These are phyloP conservation scores for Aspergillus piperis DNA, from an alignment of 2,329 filamentous ascomycete genomes.

Conservation along the genomic window DNA sequence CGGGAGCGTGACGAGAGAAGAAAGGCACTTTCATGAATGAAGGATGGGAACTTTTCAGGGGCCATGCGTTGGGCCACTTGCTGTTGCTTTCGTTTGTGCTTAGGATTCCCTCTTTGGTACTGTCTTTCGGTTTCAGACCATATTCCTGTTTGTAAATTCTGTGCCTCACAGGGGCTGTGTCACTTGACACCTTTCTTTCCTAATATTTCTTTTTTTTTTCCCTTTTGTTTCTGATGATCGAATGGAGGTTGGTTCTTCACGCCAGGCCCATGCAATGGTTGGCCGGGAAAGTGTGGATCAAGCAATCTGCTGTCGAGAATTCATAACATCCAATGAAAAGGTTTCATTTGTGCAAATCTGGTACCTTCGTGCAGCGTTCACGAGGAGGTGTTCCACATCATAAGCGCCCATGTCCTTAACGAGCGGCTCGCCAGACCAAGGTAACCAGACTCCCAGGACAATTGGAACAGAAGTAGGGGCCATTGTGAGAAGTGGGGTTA, in stretches of 20 bases:
- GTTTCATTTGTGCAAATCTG: constrained; percentile 16
- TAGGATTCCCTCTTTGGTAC: constrained; percentile 24
- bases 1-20: constrained; percentile 54
- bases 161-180: constrained; percentile 29
- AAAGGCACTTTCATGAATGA: constrained; percentile 28
- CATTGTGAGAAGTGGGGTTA: background rate
- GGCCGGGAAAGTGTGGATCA: constrained; percentile 23
- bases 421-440: constrained; percentile 35
- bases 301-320: constrained; percentile 21
- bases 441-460: constrained; percentile 17
- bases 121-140: constrained; percentile 12
- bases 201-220: background rate
- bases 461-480: background rate
- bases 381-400: constrained; percentile 29
- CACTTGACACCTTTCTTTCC: constrained; percentile 16
- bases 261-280: constrained; percentile 26
- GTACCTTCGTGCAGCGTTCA: constrained; percentile 12
- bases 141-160: constrained; percentile 24
- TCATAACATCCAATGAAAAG: constrained; percentile 29
- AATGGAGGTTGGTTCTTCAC: constrained; percentile 32
- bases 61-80: constrained; percentile 13
- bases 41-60: background rate
- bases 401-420: constrained; percentile 37
- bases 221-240: constrained; percentile 24
- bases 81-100: constrained; percentile 23